Evolutionary conservation across 1,139 yeast genomes (phyloP), one percentile per base, ranked within the genome.

Genomic region (Zygoascus hellenicus): DNA sequence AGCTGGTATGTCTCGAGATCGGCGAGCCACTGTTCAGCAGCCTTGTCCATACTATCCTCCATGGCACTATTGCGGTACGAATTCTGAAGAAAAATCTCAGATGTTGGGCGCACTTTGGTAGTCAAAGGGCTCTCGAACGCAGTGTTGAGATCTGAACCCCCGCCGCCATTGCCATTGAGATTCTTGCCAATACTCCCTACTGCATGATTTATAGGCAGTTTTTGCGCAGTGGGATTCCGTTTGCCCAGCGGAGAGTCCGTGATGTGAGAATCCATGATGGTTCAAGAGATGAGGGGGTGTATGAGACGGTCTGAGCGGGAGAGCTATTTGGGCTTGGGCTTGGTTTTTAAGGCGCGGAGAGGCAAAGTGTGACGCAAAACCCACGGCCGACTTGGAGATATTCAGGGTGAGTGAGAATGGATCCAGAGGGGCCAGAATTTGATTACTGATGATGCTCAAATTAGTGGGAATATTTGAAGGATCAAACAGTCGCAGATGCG

Each of bases 11-110:
- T 53, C 46, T 63, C 65, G 40, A 65, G 52, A 49, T 65, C 68
- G 5, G 64, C 66, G 45, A 65, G 55, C 64, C 66, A 63, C 37
- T 63, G 57, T 37, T 64, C 66, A 13, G 63, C 57, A 4, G 59
- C 63, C 28, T 54, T 53, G 43, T 58, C 62, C 47, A 50, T 48
- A 46, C 50, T 52, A 33, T 50, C 58, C 11, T 50, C 54, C 13
- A 42, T 42, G n/a, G 38, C 22, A 26, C 42, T 45, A 28, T 37
- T 9, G 10, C 48, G 40, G 28, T 34, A 51, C 1, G 59, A 54
- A 13, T 56, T 55, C 28, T 51, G 55, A 32, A 58, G 48, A 38
- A 59, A 59, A 31, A 60, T 60, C 46, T 60, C 64, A 13, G 61
- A 57, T 13, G 59, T 50, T 4, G 64, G 64, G 3, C 64, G 51